phyloP scores from a whole-genome alignment of 805 yeast genomes.

The Yamadazyma insecticola region DNA sequence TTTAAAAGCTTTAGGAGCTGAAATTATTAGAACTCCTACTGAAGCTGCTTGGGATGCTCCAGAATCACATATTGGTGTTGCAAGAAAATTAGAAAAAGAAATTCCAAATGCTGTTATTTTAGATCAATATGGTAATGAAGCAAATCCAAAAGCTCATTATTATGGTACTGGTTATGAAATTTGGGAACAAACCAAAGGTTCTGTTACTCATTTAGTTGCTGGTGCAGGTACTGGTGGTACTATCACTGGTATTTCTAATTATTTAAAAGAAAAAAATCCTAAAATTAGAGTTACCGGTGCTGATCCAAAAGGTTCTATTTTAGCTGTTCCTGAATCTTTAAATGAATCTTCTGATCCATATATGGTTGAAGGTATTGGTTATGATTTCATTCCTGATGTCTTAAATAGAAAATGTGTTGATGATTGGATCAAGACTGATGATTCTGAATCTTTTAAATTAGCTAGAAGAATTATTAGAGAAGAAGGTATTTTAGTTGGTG shows the following conservation, averaged over 20 bases:
- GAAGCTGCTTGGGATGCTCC: slow-evolving; percentile 94
- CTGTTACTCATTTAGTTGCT: slow-evolving; percentile 71
- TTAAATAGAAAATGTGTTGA: slow-evolving; percentile 63
- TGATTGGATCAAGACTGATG: slow-evolving; percentile 83
- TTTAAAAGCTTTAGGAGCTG: slow-evolving; percentile 85
- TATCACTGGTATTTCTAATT: slow-evolving; percentile 83
- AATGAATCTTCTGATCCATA: slow-evolving; percentile 57
- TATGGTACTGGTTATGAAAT: slow-evolving; percentile 82
- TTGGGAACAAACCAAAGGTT: slow-evolving; percentile 73
- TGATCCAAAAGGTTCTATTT: slow-evolving; percentile 82
- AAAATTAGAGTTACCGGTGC: slow-evolving; percentile 67
- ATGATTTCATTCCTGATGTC: slow-evolving; percentile 83
- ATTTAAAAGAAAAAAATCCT: slow-evolving; percentile 66
- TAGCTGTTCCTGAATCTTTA: slow-evolving; percentile 72
- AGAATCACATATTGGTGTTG: slow-evolving; percentile 87
- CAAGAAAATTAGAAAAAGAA: slow-evolving; percentile 72
- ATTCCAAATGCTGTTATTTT: slow-evolving; percentile 80
- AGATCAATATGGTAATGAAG: slow-evolving; percentile 75
- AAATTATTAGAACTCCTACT: slow-evolving; percentile 85
- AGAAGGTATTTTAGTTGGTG: slow-evolving; percentile 86
- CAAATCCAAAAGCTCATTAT: slow-evolving; percentile 82
- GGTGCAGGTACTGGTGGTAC: slow-evolving; percentile 98
- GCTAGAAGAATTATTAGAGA: slow-evolving; percentile 80
- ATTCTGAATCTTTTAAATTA: slow-evolving; percentile 69
- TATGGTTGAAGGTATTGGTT: slow-evolving; percentile 88